Evolutionary conservation across 768 basidiomycete genomes (phyloP).

Genomic region (Phylloporus rhodoxanthus): DNA sequence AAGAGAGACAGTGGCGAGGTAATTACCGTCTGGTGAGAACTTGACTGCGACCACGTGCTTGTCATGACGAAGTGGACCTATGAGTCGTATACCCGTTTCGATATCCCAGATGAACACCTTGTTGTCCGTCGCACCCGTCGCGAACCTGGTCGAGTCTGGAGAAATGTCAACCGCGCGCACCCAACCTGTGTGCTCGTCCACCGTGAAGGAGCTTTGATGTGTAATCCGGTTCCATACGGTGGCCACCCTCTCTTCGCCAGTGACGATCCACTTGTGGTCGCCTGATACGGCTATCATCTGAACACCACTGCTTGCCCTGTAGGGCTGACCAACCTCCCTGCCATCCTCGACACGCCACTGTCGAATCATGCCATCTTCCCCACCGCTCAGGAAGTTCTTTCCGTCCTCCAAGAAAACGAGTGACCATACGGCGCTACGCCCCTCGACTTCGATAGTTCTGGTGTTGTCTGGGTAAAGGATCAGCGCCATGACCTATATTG

Average conservation of each 20-base stretch:
- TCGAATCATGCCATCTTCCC: background rate
- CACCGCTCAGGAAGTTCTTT: slow-evolving; percentile 3
- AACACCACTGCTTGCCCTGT: background rate
- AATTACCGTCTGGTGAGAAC: slow-evolving; percentile 10
- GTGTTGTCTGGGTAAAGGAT: background rate
- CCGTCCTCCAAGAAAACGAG: slow-evolving; percentile 4
- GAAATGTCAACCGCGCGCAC: background rate
- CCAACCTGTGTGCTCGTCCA: slow-evolving; percentile 1
- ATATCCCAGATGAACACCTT: slow-evolving; percentile 7
- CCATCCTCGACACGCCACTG: slow-evolving; percentile 7
- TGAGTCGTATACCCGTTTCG: slow-evolving; percentile 4
- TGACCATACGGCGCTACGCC: background rate
- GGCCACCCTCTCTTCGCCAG: slow-evolving; percentile 1
- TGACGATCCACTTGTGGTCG: slow-evolving; percentile 4
- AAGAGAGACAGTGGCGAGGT: slow-evolving; percentile 1
- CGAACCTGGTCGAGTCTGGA: slow-evolving; percentile 8
- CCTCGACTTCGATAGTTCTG: slow-evolving; percentile 1
- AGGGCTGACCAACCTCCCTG: slow-evolving; percentile 2
- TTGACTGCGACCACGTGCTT: slow-evolving; percentile 1
- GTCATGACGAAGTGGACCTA: slow-evolving; percentile 11
- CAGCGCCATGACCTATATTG: background rate
- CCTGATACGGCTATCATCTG: background rate
- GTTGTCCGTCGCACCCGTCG: slow-evolving; percentile 4
- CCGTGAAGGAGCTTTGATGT: background rate
- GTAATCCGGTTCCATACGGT: slow-evolving; percentile 2